phyloP scores from a whole-genome alignment of 2,329 filamentous ascomycete genomes.

The Alternaria tenuissima region DNA sequence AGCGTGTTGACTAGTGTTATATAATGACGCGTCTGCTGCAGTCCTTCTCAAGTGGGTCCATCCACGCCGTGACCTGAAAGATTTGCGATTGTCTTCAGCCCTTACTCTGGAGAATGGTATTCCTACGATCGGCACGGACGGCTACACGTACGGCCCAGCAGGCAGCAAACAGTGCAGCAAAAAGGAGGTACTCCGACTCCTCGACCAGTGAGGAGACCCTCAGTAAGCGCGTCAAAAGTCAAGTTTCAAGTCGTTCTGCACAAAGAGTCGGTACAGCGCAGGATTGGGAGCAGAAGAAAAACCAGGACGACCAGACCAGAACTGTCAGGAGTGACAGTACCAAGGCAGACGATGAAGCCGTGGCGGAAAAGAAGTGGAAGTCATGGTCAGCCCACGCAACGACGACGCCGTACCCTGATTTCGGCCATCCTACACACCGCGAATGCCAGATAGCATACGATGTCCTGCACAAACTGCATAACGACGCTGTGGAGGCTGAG shows the following conservation, averaged over 20 bases:
- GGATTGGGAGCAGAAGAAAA: not conserved
- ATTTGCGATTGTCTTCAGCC: not conserved
- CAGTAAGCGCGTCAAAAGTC: not conserved
- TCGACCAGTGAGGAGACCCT: not conserved
- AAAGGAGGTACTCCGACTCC: not conserved
- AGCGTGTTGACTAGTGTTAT: not conserved
- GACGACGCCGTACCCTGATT: conserved; percentile 13
- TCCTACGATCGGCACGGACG: not conserved
- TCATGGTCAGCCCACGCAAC: conserved; percentile 15
- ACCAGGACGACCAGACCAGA: not conserved
- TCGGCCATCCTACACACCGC: conserved; percentile 7
- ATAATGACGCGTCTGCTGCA: not conserved
- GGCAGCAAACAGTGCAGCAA: not conserved
- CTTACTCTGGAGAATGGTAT: not conserved
- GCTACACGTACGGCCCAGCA: not conserved
- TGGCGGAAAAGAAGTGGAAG: conserved; percentile 12
- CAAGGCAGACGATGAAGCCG: not conserved
- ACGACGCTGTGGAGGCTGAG: conserved; percentile 11
- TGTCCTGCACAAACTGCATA: conserved; percentile 9
- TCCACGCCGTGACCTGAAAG: not conserved
- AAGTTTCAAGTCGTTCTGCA: not conserved
- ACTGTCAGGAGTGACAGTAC: not conserved
- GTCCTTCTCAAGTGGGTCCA: not conserved
- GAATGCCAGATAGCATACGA: conserved; percentile 14
- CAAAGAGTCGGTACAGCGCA: not conserved